Base-by-base conservation (phyloP, 257 asterid species). In the Lavandula angustifolia region DNA sequence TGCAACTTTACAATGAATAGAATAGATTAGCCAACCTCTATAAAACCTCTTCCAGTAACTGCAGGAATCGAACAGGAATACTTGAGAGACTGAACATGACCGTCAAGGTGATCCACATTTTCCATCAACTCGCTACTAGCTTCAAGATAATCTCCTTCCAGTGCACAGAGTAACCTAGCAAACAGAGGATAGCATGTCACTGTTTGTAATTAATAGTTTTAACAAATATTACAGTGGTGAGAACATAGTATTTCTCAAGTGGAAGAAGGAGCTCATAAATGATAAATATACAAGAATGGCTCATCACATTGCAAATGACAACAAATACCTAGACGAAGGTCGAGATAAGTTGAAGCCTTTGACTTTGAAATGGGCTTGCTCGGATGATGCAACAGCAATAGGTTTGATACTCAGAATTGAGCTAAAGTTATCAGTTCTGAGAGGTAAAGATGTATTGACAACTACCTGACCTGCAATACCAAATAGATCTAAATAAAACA, bases 141-240 rank as follows among this genome's bases (percentile, higher is more conserved):
- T 73, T 84, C 87, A 48, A 89, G 81, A 77, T 84, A 81, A 48
- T 79, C 81, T 67, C 94, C 96, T 68, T 86, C 91, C 47, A 89
- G 67, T 42, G 94, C 82, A 70, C 96, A 89, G 48, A 79, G 82
- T 57, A 86, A 73, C 83, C 96, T 85, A 64, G 49, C 35, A 62
- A 66, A 35, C 58, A 68, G 62, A 60, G 61, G 34, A 43, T 33
- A 40, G 16, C 29, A 54, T 16, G 58, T 47, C 56, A 42, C 49
- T 37, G 41, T 49, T 34, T 38, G 40, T 42, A 18, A 35, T 11
- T n/a, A n/a, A n/a, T n/a, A 50, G 40, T 46, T 14, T 53, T 37
- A 22, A 18, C 55, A 54, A 13, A 31, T 37, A 34, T 40, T 44
- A 59, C 27, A 42, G 42, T 49, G 51, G 14, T 7, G 54, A 53